phyloP scores from a whole-genome alignment of 1,284 basidiomycete genomes.

The Schizopora paradoxa region DNA sequence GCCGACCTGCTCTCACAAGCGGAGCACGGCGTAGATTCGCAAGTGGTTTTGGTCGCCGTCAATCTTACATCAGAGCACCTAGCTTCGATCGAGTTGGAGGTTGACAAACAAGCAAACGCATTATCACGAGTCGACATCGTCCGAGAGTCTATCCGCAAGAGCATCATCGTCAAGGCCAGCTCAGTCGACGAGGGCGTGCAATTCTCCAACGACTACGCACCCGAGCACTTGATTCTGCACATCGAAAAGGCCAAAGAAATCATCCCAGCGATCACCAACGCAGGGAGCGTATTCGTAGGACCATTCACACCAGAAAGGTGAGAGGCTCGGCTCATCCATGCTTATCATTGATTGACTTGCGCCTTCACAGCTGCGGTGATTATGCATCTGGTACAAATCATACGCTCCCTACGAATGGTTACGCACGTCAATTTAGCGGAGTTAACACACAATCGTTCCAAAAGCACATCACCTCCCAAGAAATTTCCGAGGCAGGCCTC shows the following conservation, averaged over 20 bases:
- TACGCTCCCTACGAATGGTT: constrained; percentile 92
- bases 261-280: constrained; percentile 75
- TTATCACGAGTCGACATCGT: constrained; percentile 89
- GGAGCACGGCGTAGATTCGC: constrained; percentile 96
- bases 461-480: constrained; percentile 97
- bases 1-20: constrained; percentile 97
- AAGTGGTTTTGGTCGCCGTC: constrained; percentile 90
- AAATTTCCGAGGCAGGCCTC: constrained; percentile 80
- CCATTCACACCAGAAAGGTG: constrained; percentile 92
- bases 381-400: constrained; percentile 99
- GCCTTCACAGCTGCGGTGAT: constrained; percentile 77
- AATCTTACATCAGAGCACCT: constrained; percentile 61
- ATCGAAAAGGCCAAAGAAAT: constrained; percentile 64
- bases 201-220: constrained; percentile 97
- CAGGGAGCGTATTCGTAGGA: constrained; percentile 96
- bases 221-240: constrained; percentile 93
- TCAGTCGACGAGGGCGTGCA: constrained; percentile 71
- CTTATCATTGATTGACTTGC: constrained; percentile 10
- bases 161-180: constrained; percentile 77
- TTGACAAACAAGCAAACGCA: constrained; percentile 85
- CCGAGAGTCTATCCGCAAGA: constrained; percentile 87
- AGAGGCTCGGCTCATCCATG: constrained; percentile 20
- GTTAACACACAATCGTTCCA: constrained; percentile 98
- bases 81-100: constrained; percentile 74
- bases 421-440: constrained; percentile 95